Conservation (phyloP, 2,329 filamentous ascomycete species). For the Penicillium sclerotigenum region DNA sequence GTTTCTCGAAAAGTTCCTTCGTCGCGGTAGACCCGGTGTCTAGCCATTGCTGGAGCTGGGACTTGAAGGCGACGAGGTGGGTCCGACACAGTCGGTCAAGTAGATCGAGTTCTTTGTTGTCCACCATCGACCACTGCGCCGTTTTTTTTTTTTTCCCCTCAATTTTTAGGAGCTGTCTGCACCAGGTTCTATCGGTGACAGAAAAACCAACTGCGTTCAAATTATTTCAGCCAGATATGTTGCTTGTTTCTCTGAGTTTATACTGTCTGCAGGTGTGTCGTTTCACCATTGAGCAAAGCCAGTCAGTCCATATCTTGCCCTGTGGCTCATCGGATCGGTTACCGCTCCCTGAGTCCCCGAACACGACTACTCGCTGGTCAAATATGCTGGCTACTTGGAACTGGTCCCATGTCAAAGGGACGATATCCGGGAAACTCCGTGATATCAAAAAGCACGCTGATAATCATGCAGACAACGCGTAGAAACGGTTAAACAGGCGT, state of each 20-base stretch:
- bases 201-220: slow-evolving; percentile 22
- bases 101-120: slow-evolving; percentile 32
- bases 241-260: background rate
- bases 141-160: too few species aligned
- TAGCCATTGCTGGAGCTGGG: slow-evolving; percentile 38
- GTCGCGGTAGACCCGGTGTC: slow-evolving; percentile 30
- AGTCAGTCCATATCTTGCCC: slow-evolving; percentile 35
- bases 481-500: slow-evolving; percentile 32
- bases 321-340: slow-evolving; percentile 28
- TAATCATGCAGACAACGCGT: slow-evolving; percentile 31
- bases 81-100: slow-evolving; percentile 26
- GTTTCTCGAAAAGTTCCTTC: slow-evolving; percentile 21
- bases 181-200: slow-evolving; percentile 37
- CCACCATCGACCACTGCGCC: slow-evolving; percentile 37
- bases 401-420: slow-evolving; percentile 12
- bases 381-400: slow-evolving; percentile 24
- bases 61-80: slow-evolving; percentile 36
- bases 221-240: background rate
- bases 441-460: slow-evolving; percentile 30
- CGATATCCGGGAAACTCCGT: slow-evolving; percentile 19
- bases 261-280: background rate
- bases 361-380: slow-evolving; percentile 35
- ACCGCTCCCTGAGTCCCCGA: slow-evolving; percentile 42
- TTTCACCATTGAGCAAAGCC: slow-evolving; percentile 37
- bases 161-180: too few species aligned